These are phyloP conservation scores for Artomyces pyxidatus DNA, from an alignment of 768 basidiomycete genomes.

Conservation along the genomic window DNA sequence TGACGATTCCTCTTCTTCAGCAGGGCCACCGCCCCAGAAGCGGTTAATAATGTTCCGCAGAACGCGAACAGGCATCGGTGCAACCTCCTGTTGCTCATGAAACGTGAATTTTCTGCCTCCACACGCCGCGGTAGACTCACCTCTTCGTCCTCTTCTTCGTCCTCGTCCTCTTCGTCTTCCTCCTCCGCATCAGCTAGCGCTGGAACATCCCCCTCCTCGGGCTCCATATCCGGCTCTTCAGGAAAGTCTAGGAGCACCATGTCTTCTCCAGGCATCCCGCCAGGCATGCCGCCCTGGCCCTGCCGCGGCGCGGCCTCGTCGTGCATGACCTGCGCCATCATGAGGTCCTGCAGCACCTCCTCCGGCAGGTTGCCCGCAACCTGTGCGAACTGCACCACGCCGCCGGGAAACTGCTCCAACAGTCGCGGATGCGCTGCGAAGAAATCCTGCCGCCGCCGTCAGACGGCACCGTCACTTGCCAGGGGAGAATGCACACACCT, in stretches of 20 bases:
- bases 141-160: conserved; percentile 10
- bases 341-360: conserved; percentile 9
- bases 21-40: conserved; percentile 9
- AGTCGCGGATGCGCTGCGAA: conserved; percentile 51
- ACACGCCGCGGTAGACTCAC: neutral
- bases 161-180: conserved; percentile 7
- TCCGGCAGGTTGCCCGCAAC: conserved; percentile 14
- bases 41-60: conserved; percentile 13
- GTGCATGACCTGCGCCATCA: conserved; percentile 9
- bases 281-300: conserved; percentile 14
- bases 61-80: conserved; percentile 12
- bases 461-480: conserved; percentile 1
- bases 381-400: conserved; percentile 41
- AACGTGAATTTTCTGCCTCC: neutral
- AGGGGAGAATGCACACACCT: conserved; percentile 27
- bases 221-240: neutral
- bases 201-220: neutral
- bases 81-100: conserved; percentile 6
- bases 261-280: conserved; percentile 14
- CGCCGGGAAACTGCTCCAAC: conserved; percentile 52
- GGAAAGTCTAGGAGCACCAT: conserved; percentile 12
- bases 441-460: conserved; percentile 33
- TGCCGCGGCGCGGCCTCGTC: conserved; percentile 10
- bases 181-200: neutral
- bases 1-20: conserved; percentile 5